A percentile compares a stretch with the other conserved stretches of the same genome.
phyloP scores from a whole-genome alignment of 2,329 filamentous ascomycete species.

The Cadophora sp. region DNA sequence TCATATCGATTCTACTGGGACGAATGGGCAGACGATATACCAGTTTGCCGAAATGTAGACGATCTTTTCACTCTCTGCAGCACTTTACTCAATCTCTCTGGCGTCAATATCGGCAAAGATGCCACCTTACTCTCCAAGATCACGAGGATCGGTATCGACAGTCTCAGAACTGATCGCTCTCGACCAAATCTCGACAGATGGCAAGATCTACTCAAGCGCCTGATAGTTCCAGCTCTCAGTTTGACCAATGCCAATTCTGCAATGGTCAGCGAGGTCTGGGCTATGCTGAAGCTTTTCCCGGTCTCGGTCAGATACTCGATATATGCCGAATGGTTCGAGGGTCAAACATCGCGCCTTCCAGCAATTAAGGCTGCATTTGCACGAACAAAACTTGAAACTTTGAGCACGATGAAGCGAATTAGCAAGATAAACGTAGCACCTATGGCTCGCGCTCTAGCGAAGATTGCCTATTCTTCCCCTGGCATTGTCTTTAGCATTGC shows the following conservation, averaged over 20 bases:
- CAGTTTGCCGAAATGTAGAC: slow-evolving; percentile 87
- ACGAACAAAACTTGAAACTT: slow-evolving; percentile 78
- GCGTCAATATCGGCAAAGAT: slow-evolving; percentile 89
- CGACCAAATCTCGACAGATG: slow-evolving; percentile 76
- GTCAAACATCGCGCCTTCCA: slow-evolving; percentile 76
- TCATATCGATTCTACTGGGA: slow-evolving; percentile 95
- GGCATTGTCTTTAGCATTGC: slow-evolving; percentile 91
- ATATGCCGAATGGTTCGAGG: slow-evolving; percentile 92
- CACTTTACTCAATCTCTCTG: slow-evolving; percentile 83
- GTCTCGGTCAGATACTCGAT: slow-evolving; percentile 81
- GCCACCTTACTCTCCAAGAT: slow-evolving; percentile 79
- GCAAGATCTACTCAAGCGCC: slow-evolving; percentile 81
- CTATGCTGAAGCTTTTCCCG: slow-evolving; percentile 80
- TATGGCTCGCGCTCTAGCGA: slow-evolving; percentile 88
- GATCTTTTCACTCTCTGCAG: slow-evolving; percentile 88
- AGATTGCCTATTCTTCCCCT: slow-evolving; percentile 89
- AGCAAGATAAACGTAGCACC: slow-evolving; percentile 85
- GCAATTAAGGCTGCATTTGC: slow-evolving; percentile 82
- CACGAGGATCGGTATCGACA: slow-evolving; percentile 82
- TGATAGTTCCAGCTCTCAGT: slow-evolving; percentile 88
- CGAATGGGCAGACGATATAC: slow-evolving; percentile 94
- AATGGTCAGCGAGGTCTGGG: slow-evolving; percentile 85
- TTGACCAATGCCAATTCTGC: slow-evolving; percentile 85
- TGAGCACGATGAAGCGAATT: slow-evolving; percentile 85
- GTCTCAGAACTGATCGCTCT: slow-evolving; percentile 73